phyloP scores from a whole-genome alignment of 192 early-diverging fungal species.

The Cetraspora pellucida region DNA sequence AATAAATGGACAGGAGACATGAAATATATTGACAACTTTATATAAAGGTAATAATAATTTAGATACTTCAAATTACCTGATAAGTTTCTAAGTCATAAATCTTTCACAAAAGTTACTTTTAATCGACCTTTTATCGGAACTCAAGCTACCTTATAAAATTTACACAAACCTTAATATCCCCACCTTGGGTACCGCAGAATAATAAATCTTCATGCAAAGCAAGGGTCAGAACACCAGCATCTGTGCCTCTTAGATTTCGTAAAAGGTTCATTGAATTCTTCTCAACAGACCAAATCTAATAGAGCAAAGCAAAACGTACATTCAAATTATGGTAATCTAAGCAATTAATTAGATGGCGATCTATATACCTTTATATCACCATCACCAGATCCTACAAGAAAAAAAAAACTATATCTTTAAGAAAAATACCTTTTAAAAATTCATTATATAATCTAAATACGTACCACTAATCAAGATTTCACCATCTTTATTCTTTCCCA shows the following conservation, averaged over 20 bases:
- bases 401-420: background rate
- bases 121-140: too few species aligned
- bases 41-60: background rate
- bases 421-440: background rate
- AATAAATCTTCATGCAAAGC: slow-evolving; percentile 69
- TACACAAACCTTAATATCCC: slow-evolving; percentile 57
- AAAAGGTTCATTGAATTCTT: slow-evolving; percentile 42
- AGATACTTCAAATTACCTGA: slow-evolving; percentile 39
- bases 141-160: too few species aligned
- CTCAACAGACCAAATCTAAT: slow-evolving; percentile 25
- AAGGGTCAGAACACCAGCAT: slow-evolving; percentile 63
- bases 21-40: slow-evolving; percentile 22
- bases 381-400: slow-evolving; percentile 62
- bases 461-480: slow-evolving; percentile 55
- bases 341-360: background rate
- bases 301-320: too few species aligned
- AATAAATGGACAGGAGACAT: background rate
- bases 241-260: slow-evolving; percentile 41
- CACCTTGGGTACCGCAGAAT: slow-evolving; percentile 75
- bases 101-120: slow-evolving; percentile 22
- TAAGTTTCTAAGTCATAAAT: slow-evolving; percentile 79
- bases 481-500: slow-evolving; percentile 55
- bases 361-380: slow-evolving; percentile 60
- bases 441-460: background rate
- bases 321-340: background rate